Base-by-base conservation (phyloP, 1,139 yeast species). In the Tardiomyces digboiensis region DNA sequence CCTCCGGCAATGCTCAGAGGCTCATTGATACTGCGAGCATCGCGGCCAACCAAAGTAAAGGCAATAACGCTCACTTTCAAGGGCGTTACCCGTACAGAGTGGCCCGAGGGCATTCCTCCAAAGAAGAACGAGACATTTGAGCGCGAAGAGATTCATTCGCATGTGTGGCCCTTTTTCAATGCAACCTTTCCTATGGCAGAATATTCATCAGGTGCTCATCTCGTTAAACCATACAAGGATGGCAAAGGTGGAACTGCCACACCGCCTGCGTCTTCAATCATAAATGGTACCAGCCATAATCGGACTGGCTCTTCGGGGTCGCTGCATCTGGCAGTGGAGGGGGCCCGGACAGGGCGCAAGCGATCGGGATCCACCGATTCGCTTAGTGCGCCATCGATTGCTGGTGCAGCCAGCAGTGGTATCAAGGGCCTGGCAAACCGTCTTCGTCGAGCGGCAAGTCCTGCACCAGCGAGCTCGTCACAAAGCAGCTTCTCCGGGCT, bases 81-180 rank as follows among this genome's bases (percentile, higher is more conserved):
- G 49, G 98, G 97, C 1, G 61, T 66, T 1, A 77, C 86, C 39
- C 70, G 85, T 50, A 91, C 98, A 0, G 97, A 91, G 52, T 91
- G 98, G 97, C 98, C 97, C 2, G 98, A 93, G 57, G 98, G 97
- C 1, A 88, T 89, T 21, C 98, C 98, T 0, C 97, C 97, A 0
- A 86, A 84, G 58, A 78, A 79, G 55, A 69, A 70, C 21, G 82
- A 78, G 20, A 80, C 76, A 49, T 61, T 64, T 22, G 98, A 91
- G 57, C 61, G 73, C 21, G 76, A 75, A 50, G 84, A 78, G 47
- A 61, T 89, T 13, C 73, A 86, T 29, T 75, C 77, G 45, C 97
- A 91, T 59, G 80, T 86, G 4, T 91, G 98, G 98, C 94, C 95
- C 1, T 88, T 91, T 60, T 91, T 80, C 67, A 75, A 76, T 43